These are phyloP conservation scores for Fusarium albosuccineum DNA, from an alignment of 2,329 filamentous ascomycete species.

Conservation along the genomic window DNA sequence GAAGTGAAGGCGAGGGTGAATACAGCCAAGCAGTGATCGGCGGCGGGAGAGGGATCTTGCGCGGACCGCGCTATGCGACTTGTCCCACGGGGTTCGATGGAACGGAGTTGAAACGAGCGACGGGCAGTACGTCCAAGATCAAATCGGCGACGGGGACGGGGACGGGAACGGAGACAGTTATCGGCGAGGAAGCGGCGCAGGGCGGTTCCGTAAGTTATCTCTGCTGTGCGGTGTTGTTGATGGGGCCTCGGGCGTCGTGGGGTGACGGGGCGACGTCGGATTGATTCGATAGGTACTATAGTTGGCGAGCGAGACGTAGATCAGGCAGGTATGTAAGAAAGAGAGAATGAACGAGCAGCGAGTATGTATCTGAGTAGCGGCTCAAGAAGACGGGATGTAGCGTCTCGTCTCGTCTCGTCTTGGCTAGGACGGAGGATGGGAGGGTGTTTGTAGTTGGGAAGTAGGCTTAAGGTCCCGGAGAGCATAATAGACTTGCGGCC, in stretches of 20 bases:
- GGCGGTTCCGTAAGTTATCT: constrained; percentile 9
- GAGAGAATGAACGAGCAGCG: constrained; percentile 17
- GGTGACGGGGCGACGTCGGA: constrained; percentile 29
- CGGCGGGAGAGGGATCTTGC: constrained; percentile 34
- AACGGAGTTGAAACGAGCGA: constrained; percentile 41
- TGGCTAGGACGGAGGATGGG: constrained; percentile 21
- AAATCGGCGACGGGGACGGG: constrained; percentile 11
- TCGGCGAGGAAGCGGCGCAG: constrained; percentile 20
- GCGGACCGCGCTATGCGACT: constrained; percentile 37
- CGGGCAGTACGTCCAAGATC: constrained; percentile 21
- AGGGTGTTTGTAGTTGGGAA: constrained; percentile 31
- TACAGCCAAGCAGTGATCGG: constrained; percentile 40
- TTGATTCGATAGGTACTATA: too few relatives aligned
- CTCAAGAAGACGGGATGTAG: constrained; percentile 3
- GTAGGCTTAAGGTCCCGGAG: constrained; percentile 31
- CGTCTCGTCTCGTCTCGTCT: constrained; percentile 6
- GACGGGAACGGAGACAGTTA: constrained; percentile 14
- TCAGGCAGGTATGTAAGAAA: background rate
- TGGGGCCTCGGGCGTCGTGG: constrained; percentile 30
- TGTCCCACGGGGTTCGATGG: constrained; percentile 36
- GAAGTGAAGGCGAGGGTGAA: constrained; percentile 27
- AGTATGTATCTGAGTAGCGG: constrained; percentile 18
- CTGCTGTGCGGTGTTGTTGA: constrained; percentile 32
- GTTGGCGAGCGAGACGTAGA: too few relatives aligned
- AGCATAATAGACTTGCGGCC: constrained; percentile 13